phyloP scores from a whole-genome alignment of 768 basidiomycete genomes.

The Termitomyces titanicus region DNA sequence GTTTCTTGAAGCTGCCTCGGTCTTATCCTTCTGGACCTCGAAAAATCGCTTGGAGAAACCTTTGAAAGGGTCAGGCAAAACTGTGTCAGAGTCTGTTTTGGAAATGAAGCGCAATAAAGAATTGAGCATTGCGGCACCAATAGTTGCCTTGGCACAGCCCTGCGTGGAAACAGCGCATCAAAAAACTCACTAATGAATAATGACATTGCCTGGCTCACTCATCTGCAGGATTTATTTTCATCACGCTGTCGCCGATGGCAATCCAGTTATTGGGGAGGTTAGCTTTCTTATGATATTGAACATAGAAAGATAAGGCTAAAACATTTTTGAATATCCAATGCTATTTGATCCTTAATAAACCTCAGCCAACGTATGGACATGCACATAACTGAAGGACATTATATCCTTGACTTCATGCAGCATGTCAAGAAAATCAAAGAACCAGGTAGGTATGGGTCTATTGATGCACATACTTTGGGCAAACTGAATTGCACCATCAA shows the following conservation, averaged over 20 bases:
- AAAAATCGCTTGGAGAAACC: conserved; percentile 1
- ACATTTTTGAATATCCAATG: not conserved
- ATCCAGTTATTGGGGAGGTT: conserved; percentile 29
- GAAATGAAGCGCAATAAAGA: not conserved
- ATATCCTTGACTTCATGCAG: conserved; percentile 22
- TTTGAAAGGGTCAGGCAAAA: not conserved
- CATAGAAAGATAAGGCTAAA: conserved; percentile 20
- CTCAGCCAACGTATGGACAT: conserved; percentile 14
- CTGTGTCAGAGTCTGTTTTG: not conserved
- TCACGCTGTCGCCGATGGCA: conserved; percentile 31
- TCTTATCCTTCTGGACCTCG: not conserved
- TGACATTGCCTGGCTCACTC: conserved; percentile 1
- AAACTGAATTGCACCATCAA: conserved; percentile 14
- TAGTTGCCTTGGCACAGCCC: conserved; percentile 3
- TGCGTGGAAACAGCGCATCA: not conserved
- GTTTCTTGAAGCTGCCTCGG: too few relatives aligned
- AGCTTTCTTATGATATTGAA: conserved; percentile 21
- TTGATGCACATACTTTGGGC: conserved; percentile 6
- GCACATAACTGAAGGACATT: conserved; percentile 1
- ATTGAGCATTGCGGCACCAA: conserved; percentile 1
- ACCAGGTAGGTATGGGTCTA: conserved; percentile 23
- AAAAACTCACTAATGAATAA: not conserved
- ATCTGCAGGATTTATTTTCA: conserved; percentile 17
- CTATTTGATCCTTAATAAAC: not conserved
- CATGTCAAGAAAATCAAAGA: conserved; percentile 22